Evolutionary conservation across 495 filamentous ascomycete genomes (phyloP), one percentile per base, ranked within the genome.

Genomic region (Podospora appendiculata): DNA sequence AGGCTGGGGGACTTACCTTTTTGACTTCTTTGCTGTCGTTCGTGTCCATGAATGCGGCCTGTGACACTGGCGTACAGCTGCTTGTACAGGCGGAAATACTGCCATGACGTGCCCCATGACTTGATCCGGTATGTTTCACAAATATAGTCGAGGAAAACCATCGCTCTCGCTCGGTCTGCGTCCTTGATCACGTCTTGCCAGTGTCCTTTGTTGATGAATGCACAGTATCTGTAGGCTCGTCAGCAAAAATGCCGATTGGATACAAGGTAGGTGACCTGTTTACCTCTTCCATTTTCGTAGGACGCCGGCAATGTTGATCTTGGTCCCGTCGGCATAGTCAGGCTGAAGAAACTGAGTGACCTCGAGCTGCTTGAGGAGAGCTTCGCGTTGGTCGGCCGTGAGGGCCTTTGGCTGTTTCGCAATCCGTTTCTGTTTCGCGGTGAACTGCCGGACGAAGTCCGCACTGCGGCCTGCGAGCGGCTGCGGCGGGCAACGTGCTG

Each of bases 1-100:
- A 41, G 46, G 45, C 13, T 6, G n/a, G 52, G 53, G 44, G 59
- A 56, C 60, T 60, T 67, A 70, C 66, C 63, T 70, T 72, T 48
- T 67, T 41, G 57, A 73, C 47, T 48, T 64, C 57, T 25, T 47
- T 51, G 41, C 10, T 41, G 47, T 64, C 48, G 50, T 67, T 64
- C 33, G 47, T 55, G 48, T 71, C 55, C 45, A 63, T 52, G 18
- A 43, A 51, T n/a, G 51, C 38, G 42, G 44, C 58, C 60, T 45
- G 53, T 64, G 10, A 47, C 41, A 44, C 38, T 41, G 49, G 52
- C 55, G 45, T 57, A 59, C n/a, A 59, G 59, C 54, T 61, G 60
- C 45, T 63, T 53, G 47, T 58, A 54, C 56, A 59, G 52, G 47
- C 60, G 57, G 51, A 58, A 54, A 55, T 60, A 66, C 47, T 63